Base-by-base conservation (phyloP, 75 land plant genomes). In the Pinus tabuliformis region DNA sequence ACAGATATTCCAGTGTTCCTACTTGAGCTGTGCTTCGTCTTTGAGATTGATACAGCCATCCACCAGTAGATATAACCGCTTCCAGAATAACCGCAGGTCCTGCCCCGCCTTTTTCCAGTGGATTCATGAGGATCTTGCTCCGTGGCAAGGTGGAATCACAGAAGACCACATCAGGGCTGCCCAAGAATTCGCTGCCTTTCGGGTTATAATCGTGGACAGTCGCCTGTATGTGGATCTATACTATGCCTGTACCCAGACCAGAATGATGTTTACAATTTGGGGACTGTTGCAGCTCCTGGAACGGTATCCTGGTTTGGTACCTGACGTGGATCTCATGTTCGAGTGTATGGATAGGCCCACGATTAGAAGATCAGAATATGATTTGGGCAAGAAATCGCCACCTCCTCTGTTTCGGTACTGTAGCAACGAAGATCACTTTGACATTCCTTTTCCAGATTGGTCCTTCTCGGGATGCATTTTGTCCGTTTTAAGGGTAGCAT, bases 281-380 rank as follows among this genome's bases (percentile, higher is more conserved):
- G 33, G 33, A 33, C 33, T 33, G 33, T 33, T 33, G 33, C 33
- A 33, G 33, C 33, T 33, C 2, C 2, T 33, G 33, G 2, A 33
- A 33, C 2, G 33, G 33, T 33, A 33, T 33, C 33, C 33, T 33
- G 33, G 2, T 33, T 1, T 33, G 33, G 33, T 33, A 33, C 33
- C 33, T 33, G 33, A 1, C 2, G 33, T 33, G 33, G 33, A 2
- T 33, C 33, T 2, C 33, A 33, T 33, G 33, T 33, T 1, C 33
- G 91, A 33, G 33, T 33, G 94, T 73, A 92, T 90, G 92, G 94
- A 92, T 74, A 83, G 85, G 78, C 94, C 94, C 8, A 57, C 26
- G 26, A 58, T 90, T 57, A 15, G 65, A 30, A 62, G 79, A 52
- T 26, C 78, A 17, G 62, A 75, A 3, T 79, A 79, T 56, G 57